phyloP scores from a whole-genome alignment of 2,329 filamentous ascomycete genomes.

The Colletotrichum shisoi region DNA sequence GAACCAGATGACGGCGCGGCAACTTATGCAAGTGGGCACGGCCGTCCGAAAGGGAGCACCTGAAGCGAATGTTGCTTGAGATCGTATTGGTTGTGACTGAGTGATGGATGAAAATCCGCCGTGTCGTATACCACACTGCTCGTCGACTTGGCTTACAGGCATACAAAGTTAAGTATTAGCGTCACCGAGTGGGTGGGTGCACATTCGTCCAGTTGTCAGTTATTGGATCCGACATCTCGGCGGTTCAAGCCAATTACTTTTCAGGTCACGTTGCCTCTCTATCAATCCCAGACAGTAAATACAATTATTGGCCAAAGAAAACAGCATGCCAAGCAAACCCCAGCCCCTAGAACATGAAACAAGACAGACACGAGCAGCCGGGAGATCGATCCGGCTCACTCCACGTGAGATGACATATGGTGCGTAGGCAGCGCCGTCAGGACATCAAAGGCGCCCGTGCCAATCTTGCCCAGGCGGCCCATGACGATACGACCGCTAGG shows the following conservation, averaged over 20 bases:
- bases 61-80: no score
- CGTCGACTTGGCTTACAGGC: no score
- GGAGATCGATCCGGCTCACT: slow-evolving; percentile 10
- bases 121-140: no score
- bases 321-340: slow-evolving; percentile 17
- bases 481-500: slow-evolving; percentile 90
- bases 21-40: no score
- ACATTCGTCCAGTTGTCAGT: neutral
- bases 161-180: no score
- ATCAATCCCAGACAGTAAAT: slow-evolving; percentile 31
- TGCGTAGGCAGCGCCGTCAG: slow-evolving; percentile 68
- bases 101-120: no score
- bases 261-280: slow-evolving; percentile 26
- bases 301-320: slow-evolving; percentile 27
- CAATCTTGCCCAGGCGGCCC: slow-evolving; percentile 80
- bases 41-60: no score
- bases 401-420: slow-evolving; percentile 47
- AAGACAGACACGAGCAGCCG: slow-evolving; percentile 12
- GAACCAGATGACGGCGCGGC: no score
- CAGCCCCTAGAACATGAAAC: slow-evolving; percentile 13
- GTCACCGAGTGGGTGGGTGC: no score
- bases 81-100: no score
- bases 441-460: slow-evolving; percentile 92
- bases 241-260: slow-evolving; percentile 30
- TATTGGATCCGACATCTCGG: neutral